These are phyloP conservation scores for Ascochyta clinopodiicola DNA, from an alignment of 2,329 filamentous ascomycete species.

Conservation along the genomic window DNA sequence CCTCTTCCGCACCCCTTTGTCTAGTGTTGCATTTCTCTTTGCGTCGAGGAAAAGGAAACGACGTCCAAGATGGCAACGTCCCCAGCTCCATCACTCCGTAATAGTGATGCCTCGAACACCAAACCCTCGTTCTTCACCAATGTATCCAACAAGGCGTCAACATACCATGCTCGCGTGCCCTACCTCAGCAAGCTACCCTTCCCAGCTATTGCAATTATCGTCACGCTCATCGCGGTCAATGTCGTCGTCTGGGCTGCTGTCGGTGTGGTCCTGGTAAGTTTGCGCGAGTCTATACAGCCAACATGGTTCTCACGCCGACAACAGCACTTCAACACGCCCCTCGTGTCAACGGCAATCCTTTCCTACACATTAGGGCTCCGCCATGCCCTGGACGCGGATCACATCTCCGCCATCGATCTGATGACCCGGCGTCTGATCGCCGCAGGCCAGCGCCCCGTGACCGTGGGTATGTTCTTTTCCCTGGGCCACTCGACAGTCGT, in stretches of 20 bases:
- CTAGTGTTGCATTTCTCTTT: background rate
- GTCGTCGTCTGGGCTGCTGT: conserved; percentile 64
- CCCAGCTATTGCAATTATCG: conserved; percentile 63
- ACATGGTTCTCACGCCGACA: background rate
- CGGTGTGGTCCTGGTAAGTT: conserved; percentile 62
- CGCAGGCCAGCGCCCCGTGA: conserved; percentile 82
- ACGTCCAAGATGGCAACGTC: background rate
- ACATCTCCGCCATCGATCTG: conserved; percentile 89
- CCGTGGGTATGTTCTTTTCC: conserved; percentile 93
- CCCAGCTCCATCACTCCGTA: background rate
- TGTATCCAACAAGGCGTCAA: conserved; percentile 48
- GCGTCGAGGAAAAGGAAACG: background rate
- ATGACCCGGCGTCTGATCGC: conserved; percentile 91
- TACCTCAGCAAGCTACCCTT: conserved; percentile 64
- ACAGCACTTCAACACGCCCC: conserved; percentile 54
- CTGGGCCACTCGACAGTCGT: conserved; percentile 95
- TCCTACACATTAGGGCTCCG: conserved; percentile 88
- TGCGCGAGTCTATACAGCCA: background rate
- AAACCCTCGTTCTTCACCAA: conserved; percentile 29
- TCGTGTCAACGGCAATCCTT: conserved; percentile 81
- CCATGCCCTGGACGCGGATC: conserved; percentile 97
- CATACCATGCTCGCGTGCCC: conserved; percentile 60
- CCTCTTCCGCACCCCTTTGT: background rate
- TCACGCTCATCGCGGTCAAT: conserved; percentile 61
- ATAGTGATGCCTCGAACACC: background rate